A percentile compares a stretch with the other conserved stretches of the same genome.
Conservation (phyloP, 73 alveolate genomes). For the Durusdinium trenchii region DNA sequence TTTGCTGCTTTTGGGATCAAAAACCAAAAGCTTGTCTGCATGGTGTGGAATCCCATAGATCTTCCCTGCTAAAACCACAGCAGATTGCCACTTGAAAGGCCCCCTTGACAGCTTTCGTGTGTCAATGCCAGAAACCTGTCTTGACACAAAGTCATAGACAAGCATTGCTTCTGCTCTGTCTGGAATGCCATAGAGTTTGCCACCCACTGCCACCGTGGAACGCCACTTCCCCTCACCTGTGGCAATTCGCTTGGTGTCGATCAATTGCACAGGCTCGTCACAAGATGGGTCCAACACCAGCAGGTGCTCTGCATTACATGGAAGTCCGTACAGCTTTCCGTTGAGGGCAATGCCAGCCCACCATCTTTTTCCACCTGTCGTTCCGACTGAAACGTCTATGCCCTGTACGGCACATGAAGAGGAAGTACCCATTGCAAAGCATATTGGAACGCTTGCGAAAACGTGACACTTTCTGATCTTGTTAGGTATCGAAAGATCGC, state of each 20-base stretch:
- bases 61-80: constrained; percentile 60
- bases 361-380: constrained; percentile 31
- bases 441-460: too few species aligned
- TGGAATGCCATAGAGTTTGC: constrained; percentile 69
- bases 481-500: too few species aligned
- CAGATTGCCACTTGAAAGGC: constrained; percentile 70
- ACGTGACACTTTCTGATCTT: too few species aligned
- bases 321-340: constrained; percentile 72
- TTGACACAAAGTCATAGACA: constrained; percentile 53
- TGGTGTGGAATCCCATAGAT: constrained; percentile 48
- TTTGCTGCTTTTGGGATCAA: not conserved
- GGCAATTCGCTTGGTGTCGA: constrained; percentile 48
- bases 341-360: constrained; percentile 68
- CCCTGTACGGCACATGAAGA: constrained; percentile 51
- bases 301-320: constrained; percentile 74
- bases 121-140: constrained; percentile 19
- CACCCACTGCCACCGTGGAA: constrained; percentile 66
- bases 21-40: constrained; percentile 61
- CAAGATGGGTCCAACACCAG: constrained; percentile 28
- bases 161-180: constrained; percentile 83
- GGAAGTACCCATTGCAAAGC: too few species aligned
- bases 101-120: constrained; percentile 58
- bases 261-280: not conserved
- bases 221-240: constrained; percentile 92
- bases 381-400: constrained; percentile 5